These are phyloP conservation scores for Aspergillus sp. DNA, from an alignment of 2,329 filamentous ascomycete species.

Conservation along the genomic window DNA sequence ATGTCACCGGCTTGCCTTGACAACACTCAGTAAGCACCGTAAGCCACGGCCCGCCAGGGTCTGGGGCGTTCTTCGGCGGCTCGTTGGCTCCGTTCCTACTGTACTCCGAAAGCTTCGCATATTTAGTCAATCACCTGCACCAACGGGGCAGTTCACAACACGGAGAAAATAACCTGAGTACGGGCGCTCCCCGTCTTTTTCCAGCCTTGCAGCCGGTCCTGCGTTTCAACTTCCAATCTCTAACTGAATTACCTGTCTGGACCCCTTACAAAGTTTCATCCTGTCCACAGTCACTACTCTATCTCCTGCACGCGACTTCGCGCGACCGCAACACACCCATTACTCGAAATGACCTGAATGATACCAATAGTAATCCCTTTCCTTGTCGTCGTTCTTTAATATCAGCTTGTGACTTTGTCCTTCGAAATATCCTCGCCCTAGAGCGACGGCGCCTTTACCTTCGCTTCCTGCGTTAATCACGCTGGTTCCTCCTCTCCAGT, in stretches of 20 bases:
- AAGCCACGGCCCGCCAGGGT: not conserved
- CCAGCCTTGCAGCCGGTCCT: slow-evolving; percentile 1
- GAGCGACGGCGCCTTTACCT: not conserved
- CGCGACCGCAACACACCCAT: not conserved
- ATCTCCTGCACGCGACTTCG: slow-evolving; percentile 6
- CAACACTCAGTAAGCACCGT: slow-evolving; percentile 1
- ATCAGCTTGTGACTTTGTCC: not conserved
- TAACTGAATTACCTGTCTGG: not conserved
- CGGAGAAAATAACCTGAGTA: not conserved
- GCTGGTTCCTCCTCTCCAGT: not conserved
- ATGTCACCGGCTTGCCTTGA: not conserved
- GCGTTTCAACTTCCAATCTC: not conserved
- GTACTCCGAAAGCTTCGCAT: not conserved
- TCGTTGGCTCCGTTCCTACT: not conserved
- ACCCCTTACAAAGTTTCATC: not conserved
- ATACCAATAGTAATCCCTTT: not conserved
- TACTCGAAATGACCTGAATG: slow-evolving; percentile 3
- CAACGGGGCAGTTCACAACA: not conserved
- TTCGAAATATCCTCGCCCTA: not conserved
- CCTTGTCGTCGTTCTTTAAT: not conserved
- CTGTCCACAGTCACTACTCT: not conserved
- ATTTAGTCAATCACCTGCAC: not conserved
- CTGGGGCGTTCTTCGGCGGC: not conserved
- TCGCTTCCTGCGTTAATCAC: slow-evolving; percentile 1
- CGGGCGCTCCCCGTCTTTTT: not conserved